Evolutionary conservation across 2,329 filamentous ascomycete genomes (phyloP), one percentile per base, ranked within the genome.

Genomic region (Diaporthe capsici): DNA sequence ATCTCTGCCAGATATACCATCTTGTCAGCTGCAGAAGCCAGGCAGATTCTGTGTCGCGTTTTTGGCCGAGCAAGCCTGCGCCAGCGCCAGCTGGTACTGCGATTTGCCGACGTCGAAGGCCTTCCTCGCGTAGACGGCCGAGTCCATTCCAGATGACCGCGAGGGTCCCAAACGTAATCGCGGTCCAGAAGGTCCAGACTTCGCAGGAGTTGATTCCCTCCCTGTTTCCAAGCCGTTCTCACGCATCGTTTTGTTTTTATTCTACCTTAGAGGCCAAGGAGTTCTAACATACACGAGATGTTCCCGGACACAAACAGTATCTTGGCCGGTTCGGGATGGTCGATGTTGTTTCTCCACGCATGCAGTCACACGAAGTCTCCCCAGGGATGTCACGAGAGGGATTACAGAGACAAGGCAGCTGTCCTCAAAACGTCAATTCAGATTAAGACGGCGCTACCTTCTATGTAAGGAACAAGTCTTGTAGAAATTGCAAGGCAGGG

Each of bases 41-140:
- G 70, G 42, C 28, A 72, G n/a, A 20, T 17, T 3, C 9, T 71
- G 55, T 1, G 70, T 60, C 53, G 55, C 42, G 13, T 60, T 72
- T 25, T 25, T 34, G 22, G 55, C 51, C 39, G 70, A 20, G 34
- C 70, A 72, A 13, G 70, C 70, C 25, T 51, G 17, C 22, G 70
- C 70, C 25, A 72, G 17, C 22, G 70, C 70, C 13, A 72, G 55
- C 70, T 72, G 39, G 42, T 72, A 72, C 55, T 72, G 70, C 39
- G 37, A 20, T 20, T 49, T 39, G 37, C 37, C 25, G 13, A 60
- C 28, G 25, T 71, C 68, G 12, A 60, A 71, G 4, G 68, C 68
- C 68, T 49, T 60, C 28, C 44, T 71, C 55, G 68, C 68, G 42
- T 71, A 60, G 10, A 49, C 68, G 15, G 53, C 55, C 55, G 68